These are phyloP conservation scores for Fragosphaeria purpurea DNA, from an alignment of 2,329 filamentous ascomycete species.

Conservation along the genomic window DNA sequence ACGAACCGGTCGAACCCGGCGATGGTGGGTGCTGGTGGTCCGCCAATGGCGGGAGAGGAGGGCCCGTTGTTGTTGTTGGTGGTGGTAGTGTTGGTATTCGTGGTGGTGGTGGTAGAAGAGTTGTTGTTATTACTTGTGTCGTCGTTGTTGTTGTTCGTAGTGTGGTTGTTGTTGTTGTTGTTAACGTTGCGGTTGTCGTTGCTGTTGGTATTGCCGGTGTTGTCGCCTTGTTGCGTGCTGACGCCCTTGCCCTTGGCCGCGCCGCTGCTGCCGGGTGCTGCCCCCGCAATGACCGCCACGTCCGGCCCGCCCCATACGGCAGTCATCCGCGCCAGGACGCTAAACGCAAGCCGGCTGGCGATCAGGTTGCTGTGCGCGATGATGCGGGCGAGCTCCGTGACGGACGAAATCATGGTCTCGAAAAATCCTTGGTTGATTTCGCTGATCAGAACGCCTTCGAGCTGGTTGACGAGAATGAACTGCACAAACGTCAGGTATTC, in stretches of 20 bases:
- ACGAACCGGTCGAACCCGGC: constrained; percentile 90
- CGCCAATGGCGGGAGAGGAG: neutral
- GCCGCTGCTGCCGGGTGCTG: constrained; percentile 38
- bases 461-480: constrained; percentile 81
- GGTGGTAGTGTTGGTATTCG: neutral
- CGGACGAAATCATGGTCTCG: constrained; percentile 74
- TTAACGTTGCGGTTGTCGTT: neutral
- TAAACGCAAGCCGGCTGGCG: constrained; percentile 64
- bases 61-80: neutral
- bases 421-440: constrained; percentile 84
- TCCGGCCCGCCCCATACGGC: constrained; percentile 85
- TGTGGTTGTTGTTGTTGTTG: neutral
- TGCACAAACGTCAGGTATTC: constrained; percentile 94
- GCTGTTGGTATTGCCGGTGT: neutral
- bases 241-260: constrained; percentile 10
- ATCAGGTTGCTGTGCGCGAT: constrained; percentile 50
- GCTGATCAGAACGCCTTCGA: constrained; percentile 81
- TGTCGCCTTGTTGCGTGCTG: neutral
- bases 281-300: constrained; percentile 42
- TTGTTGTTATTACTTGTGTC: neutral
- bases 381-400: constrained; percentile 75
- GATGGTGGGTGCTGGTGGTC: constrained; percentile 47
- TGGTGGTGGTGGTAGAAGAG: neutral
- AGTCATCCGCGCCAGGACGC: constrained; percentile 73
- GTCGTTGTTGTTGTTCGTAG: neutral